A percentile compares a stretch with the other conserved stretches of the same genome.
Conservation (phyloP, 305 asterid genomes). For the Ilex paraguariensis region DNA sequence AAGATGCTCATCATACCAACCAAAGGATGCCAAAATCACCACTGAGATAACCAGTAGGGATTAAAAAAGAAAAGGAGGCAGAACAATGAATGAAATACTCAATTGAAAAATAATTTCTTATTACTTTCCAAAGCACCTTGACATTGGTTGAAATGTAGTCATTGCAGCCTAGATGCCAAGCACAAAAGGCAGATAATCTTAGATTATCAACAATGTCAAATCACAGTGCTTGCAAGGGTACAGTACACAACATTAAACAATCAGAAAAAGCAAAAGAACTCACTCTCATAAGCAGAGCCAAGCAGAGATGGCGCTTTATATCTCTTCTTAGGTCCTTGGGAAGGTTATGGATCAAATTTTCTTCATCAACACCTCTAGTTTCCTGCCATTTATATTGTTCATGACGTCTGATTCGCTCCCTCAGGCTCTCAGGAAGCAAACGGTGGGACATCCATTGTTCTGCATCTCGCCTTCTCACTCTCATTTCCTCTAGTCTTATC, state of each 20-base stretch:
- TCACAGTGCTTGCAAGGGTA: no score
- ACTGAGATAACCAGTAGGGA: no score
- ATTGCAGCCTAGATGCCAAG: no score
- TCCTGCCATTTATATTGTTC: slow-evolving; percentile 95
- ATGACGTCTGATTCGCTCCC: slow-evolving; percentile 71
- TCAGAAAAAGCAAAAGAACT: slow-evolving; percentile 17
- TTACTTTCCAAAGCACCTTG: no score
- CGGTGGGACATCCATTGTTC: slow-evolving; percentile 97
- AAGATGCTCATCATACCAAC: no score
- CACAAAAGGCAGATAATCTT: no score
- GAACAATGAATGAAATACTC: no score
- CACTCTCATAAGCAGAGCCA: slow-evolving; percentile 79
- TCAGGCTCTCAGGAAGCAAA: slow-evolving; percentile 67
- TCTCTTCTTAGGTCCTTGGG: slow-evolving; percentile 93
- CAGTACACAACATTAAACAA: neutral
- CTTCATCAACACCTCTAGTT: slow-evolving; percentile 92
- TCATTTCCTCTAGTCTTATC: slow-evolving; percentile 84
- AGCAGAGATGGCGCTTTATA: slow-evolving; percentile 86
- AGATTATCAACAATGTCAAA: no score
- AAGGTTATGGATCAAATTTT: slow-evolving; percentile 65
- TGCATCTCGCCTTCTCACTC: slow-evolving; percentile 89
- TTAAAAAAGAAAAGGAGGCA: no score
- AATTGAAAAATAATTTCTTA: no score
- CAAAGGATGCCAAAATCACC: no score
- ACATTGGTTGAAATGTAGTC: no score